Evolutionary conservation across 176 grass and related monocot species (phyloP).

Genomic region (Ampelocalamus luodianensis): DNA sequence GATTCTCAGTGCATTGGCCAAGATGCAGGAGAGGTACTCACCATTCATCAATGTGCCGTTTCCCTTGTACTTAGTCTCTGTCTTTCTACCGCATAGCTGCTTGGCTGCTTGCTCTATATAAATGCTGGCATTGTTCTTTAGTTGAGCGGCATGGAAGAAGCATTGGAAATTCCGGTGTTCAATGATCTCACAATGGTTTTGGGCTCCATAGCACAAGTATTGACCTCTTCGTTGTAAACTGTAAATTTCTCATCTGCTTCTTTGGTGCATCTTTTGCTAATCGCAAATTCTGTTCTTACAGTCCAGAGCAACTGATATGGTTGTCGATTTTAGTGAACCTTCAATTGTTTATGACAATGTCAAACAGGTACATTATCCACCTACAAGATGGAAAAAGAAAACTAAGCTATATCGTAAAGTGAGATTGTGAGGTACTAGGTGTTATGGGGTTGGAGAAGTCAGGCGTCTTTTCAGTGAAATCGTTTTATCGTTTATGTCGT

Average conservation of each 20-base stretch:
- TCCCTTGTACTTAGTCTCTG: background rate
- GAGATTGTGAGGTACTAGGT: background rate
- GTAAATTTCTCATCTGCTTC: background rate
- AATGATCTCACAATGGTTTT: slow-evolving; percentile 94
- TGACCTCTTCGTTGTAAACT: background rate
- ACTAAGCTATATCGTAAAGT: slow-evolving; percentile 19
- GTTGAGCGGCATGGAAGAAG: slow-evolving; percentile 84
- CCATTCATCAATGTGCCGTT: background rate
- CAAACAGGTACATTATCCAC: slow-evolving; percentile 67
- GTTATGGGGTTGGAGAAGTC: too few species aligned
- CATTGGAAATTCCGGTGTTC: slow-evolving; percentile 85
- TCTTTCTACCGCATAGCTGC: background rate
- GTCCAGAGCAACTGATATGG: slow-evolving; percentile 68
- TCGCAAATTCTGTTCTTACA: slow-evolving; percentile 32
- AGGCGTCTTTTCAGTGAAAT: too few species aligned
- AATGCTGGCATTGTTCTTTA: slow-evolving; percentile 32
- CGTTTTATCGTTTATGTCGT: too few species aligned
- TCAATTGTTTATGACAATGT: slow-evolving; percentile 86
- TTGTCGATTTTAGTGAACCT: slow-evolving; percentile 87
- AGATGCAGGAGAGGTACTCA: slow-evolving; percentile 74
- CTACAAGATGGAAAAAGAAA: slow-evolving; percentile 38
- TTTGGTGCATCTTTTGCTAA: slow-evolving; percentile 11
- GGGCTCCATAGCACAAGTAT: slow-evolving; percentile 77
- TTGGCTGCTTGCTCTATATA: background rate
- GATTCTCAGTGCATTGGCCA: slow-evolving; percentile 62